Evolutionary conservation across 495 filamentous ascomycete genomes (phyloP).

Genomic region (Aspergillus kassunensis): DNA sequence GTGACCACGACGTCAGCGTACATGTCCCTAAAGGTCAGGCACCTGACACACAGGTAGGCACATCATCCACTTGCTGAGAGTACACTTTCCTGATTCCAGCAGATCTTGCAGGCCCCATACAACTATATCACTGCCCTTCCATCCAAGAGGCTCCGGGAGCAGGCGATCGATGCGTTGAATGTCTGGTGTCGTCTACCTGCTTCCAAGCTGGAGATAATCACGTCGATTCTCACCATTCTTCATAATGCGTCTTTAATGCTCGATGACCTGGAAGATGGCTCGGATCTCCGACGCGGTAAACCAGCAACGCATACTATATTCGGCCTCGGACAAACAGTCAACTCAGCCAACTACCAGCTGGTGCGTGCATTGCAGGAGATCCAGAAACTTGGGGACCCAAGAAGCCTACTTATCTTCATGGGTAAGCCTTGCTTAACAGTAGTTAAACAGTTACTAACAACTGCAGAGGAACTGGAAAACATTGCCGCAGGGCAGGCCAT

Average conservation of each 20-base stretch:
- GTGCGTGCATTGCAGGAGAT: slow-evolving; percentile 63
- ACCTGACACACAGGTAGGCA: too few relatives aligned
- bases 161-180: slow-evolving; percentile 11
- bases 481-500: slow-evolving; percentile 25
- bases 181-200: slow-evolving; percentile 14
- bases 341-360: slow-evolving; percentile 84
- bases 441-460: not conserved
- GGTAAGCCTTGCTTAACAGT: too few relatives aligned
- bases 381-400: slow-evolving; percentile 15
- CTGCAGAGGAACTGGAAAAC: slow-evolving; percentile 17
- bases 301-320: slow-evolving; percentile 84
- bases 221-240: slow-evolving; percentile 11
- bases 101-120: too few relatives aligned
- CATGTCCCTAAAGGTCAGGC: too few relatives aligned
- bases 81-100: too few relatives aligned
- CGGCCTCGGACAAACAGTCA: slow-evolving; percentile 83
- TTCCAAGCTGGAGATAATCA: slow-evolving; percentile 9
- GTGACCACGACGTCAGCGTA: too few relatives aligned
- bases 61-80: too few relatives aligned
- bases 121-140: too few relatives aligned
- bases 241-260: slow-evolving; percentile 22
- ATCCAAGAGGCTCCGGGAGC: too few relatives aligned
- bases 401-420: too few relatives aligned
- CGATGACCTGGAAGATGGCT: slow-evolving; percentile 56
- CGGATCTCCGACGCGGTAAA: slow-evolving; percentile 69